Evolutionary conservation across 1,284 basidiomycete species (phyloP).

Genomic region (Mycocalia duriaeana): DNA sequence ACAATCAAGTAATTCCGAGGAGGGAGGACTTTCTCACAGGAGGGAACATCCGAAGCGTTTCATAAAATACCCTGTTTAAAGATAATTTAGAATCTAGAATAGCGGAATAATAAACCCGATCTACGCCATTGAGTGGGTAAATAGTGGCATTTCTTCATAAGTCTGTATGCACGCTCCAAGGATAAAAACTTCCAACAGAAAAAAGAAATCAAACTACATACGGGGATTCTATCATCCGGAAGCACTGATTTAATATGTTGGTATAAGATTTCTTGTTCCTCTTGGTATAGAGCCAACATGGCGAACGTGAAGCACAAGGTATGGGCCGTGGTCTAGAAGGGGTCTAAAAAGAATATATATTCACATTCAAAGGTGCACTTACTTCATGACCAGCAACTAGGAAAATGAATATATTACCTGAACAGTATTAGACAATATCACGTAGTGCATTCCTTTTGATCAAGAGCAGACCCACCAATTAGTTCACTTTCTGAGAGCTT

Average conservation of each 20-base stretch:
- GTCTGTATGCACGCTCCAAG: constrained; percentile 25
- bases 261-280: constrained; percentile 57
- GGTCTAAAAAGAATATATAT: neutral
- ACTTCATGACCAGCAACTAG: constrained; percentile 61
- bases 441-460: neutral
- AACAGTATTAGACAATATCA: neutral
- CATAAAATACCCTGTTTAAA: constrained; percentile 44
- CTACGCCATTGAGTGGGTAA: constrained; percentile 44
- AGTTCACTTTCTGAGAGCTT: constrained; percentile 45
- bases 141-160: constrained; percentile 46
- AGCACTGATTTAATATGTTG: constrained; percentile 44
- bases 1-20: neutral
- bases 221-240: constrained; percentile 37
- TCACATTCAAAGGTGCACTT: constrained; percentile 1
- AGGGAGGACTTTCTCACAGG: constrained; percentile 34
- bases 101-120: constrained; percentile 9
- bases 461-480: constrained; percentile 31
- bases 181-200: neutral
- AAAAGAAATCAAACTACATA: constrained; percentile 18
- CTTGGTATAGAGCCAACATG: constrained; percentile 42
- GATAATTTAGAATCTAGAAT: constrained; percentile 2
- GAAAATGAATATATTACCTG: constrained; percentile 57
- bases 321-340: constrained; percentile 24
- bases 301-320: constrained; percentile 56
- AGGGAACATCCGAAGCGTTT: constrained; percentile 57